These are phyloP conservation scores for Pseudogymnoascus sp. DNA, from an alignment of 2,329 filamentous ascomycete genomes.

Conservation along the genomic window DNA sequence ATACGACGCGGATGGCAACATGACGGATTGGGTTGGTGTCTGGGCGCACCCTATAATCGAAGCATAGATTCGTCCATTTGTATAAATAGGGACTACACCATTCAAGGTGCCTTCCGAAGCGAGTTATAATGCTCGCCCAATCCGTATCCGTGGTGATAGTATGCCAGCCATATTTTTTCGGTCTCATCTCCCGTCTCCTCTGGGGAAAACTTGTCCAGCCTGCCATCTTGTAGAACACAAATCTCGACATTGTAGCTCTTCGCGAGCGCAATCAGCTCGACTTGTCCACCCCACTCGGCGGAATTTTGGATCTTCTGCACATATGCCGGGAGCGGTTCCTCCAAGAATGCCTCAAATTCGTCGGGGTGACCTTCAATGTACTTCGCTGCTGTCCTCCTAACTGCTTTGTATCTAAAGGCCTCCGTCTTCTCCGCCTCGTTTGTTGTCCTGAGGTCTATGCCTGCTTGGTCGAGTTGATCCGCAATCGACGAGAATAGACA, in stretches of 20 bases:
- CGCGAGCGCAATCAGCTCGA: slow-evolving; percentile 81
- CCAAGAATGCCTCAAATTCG: slow-evolving; percentile 80
- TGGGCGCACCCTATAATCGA: slow-evolving; percentile 34
- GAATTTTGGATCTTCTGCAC: slow-evolving; percentile 71
- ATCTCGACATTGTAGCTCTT: slow-evolving; percentile 73
- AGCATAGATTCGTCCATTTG: neutral
- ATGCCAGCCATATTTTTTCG: slow-evolving; percentile 73
- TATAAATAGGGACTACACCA: neutral
- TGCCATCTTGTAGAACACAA: slow-evolving; percentile 75
- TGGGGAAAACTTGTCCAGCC: slow-evolving; percentile 66
- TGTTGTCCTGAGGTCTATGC: slow-evolving; percentile 35
- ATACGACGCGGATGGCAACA: slow-evolving; percentile 35
- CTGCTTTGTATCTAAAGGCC: slow-evolving; percentile 51
- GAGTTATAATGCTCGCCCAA: slow-evolving; percentile 98
- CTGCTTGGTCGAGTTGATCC: slow-evolving; percentile 60
- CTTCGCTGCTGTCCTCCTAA: slow-evolving; percentile 63
- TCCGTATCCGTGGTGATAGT: slow-evolving; percentile 89
- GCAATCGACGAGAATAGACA: slow-evolving; percentile 90
- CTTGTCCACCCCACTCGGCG: slow-evolving; percentile 91
- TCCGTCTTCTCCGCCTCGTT: slow-evolving; percentile 25
- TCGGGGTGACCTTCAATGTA: slow-evolving; percentile 69
- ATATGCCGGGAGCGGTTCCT: slow-evolving; percentile 69
- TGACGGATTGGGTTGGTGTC: slow-evolving; percentile 46
- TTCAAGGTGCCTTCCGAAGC: slow-evolving; percentile 41
- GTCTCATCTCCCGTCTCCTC: slow-evolving; percentile 34